phyloP scores from a whole-genome alignment of 2,329 filamentous ascomycete genomes.

The Aspergillus latus region DNA sequence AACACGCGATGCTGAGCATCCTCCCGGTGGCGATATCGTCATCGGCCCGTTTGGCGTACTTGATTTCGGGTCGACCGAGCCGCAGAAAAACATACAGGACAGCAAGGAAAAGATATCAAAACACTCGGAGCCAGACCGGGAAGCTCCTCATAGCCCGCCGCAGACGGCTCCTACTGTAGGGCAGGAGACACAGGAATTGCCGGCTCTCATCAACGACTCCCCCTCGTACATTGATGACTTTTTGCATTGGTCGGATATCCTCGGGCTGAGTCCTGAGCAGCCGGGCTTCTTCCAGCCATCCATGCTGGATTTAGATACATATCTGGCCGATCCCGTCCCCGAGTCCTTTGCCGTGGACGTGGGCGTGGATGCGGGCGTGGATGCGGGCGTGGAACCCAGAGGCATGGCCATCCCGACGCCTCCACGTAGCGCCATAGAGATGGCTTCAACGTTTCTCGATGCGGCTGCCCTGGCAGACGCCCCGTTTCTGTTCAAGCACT shows the following conservation, averaged over 20 bases:
- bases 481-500: constrained; percentile 31
- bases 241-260: constrained; percentile 35
- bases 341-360: not conserved
- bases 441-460: constrained; percentile 2
- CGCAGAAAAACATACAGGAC: not conserved
- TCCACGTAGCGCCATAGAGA: not conserved
- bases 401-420: constrained; percentile 11
- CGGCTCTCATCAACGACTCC: constrained; percentile 18
- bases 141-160: not conserved
- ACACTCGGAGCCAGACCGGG: not conserved
- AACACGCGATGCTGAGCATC: constrained; percentile 23
- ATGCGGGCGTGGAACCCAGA: not conserved
- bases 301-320: constrained; percentile 9
- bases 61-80: constrained; percentile 18
- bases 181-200: not conserved
- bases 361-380: too few species aligned
- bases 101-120: not conserved
- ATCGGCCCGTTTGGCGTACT: constrained; percentile 35
- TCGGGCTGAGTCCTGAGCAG: constrained; percentile 31
- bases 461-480: constrained; percentile 24
- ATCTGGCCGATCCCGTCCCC: not conserved
- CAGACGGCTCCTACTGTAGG: not conserved
- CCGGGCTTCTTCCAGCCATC: constrained; percentile 18
- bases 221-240: constrained; percentile 30
- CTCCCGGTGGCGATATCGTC: constrained; percentile 23